A percentile compares a stretch with the other conserved stretches of the same genome.
phyloP scores from a whole-genome alignment of 2,329 filamentous ascomycete genomes.

The Dactylella cylindrospora region DNA sequence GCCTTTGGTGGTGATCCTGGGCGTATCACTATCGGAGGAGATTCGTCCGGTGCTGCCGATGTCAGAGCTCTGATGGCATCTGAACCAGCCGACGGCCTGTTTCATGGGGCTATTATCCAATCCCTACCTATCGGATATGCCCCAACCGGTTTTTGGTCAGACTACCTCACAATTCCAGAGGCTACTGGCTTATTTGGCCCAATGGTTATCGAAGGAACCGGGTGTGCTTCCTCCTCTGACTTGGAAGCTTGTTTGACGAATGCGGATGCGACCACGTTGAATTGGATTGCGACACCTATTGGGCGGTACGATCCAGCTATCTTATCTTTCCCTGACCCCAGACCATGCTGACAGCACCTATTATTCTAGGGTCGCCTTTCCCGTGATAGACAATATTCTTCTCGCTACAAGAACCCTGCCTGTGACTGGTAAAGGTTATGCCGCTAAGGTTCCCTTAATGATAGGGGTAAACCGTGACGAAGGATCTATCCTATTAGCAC shows the following conservation, averaged over 20 bases:
- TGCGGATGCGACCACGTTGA: slow-evolving; percentile 16
- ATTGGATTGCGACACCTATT: neutral
- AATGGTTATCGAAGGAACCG: slow-evolving; percentile 12
- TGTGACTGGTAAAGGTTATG: slow-evolving; percentile 48
- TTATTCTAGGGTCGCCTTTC: slow-evolving; percentile 5
- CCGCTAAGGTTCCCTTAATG: slow-evolving; percentile 51
- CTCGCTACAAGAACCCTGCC: slow-evolving; percentile 48
- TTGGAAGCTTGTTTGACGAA: slow-evolving; percentile 9
- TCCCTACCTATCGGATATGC: slow-evolving; percentile 16
- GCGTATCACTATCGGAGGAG: slow-evolving; percentile 47
- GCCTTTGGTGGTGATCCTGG: slow-evolving; percentile 46
- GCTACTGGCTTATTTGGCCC: slow-evolving; percentile 11
- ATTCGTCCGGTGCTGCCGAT: slow-evolving; percentile 45
- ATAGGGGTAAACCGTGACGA: slow-evolving; percentile 53
- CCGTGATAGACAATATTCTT: slow-evolving; percentile 49
- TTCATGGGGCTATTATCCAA: slow-evolving; percentile 13
- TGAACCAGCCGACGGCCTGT: slow-evolving; percentile 8
- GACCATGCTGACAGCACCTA: neutral
- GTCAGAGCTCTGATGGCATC: slow-evolving; percentile 29
- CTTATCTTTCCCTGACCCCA: neutral
- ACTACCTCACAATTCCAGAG: slow-evolving; percentile 20
- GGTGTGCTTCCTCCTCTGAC: slow-evolving; percentile 3
- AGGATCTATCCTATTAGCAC: slow-evolving; percentile 50
- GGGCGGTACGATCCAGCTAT: slow-evolving; percentile 8
- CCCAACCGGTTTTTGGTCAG: slow-evolving; percentile 8